Conservation (phyloP, 176 grass and related monocot species). For the Sorghum bicolor region Sorghum_bicolor_NCBIv3 NC_012872.2:5381501-5382000, state of each 20-base stretch:
- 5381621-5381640: conserved; percentile 58
- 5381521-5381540: conserved; percentile 99
- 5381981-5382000: no score
- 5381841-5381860: background rate
- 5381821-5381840: background rate
- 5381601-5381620: conserved; percentile 91
- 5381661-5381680: background rate
- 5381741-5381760: conserved; percentile 1
- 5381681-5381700: background rate
- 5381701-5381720: conserved; percentile 5
- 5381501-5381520: conserved; percentile 82
- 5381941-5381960: no score
- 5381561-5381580: conserved; percentile 99
- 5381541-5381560: conserved; percentile 95
- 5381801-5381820: no score
- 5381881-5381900: no score
- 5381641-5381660: background rate
- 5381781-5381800: conserved; percentile 20
- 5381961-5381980: no score
- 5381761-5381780: background rate
- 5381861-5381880: conserved; percentile 1
- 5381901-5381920: no score
- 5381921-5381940: no score
- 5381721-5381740: conserved; percentile 11
- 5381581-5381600: conserved; percentile 94